These are phyloP conservation scores for Verticillium longisporum DNA, from an alignment of 2,329 filamentous ascomycete species.

Conservation along the genomic window DNA sequence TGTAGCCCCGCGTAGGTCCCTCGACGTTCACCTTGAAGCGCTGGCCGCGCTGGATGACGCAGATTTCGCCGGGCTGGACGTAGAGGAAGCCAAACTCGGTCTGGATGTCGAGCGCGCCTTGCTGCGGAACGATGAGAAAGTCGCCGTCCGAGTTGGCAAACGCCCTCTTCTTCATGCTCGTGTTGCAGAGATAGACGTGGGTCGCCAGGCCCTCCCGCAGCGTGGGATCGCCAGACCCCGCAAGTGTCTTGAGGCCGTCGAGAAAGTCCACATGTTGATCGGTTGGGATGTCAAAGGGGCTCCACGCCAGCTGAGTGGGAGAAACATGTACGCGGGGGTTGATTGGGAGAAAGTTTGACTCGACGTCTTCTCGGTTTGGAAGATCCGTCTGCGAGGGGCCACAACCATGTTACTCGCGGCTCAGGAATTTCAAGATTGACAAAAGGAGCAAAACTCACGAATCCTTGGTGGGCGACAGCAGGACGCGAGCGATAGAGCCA, in stretches of 20 bases:
- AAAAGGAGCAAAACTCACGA: not conserved
- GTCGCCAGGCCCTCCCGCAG: conserved; percentile 76
- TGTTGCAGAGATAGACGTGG: conserved; percentile 71
- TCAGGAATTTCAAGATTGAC: too few relatives aligned
- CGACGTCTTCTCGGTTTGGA: conserved; percentile 20
- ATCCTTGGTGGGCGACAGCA: conserved; percentile 22
- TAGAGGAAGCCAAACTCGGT: conserved; percentile 70
- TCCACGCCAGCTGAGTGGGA: conserved; percentile 77
- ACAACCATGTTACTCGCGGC: conserved; percentile 23
- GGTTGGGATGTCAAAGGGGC: conserved; percentile 65
- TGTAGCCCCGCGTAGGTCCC: conserved; percentile 62
- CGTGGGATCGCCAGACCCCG: conserved; percentile 72
- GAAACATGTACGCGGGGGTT: conserved; percentile 61
- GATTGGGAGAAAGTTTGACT: conserved; percentile 35
- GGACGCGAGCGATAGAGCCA: conserved; percentile 21
- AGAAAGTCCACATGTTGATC: conserved; percentile 43
- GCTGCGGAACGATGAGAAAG: conserved; percentile 68
- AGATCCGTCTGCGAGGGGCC: conserved; percentile 20
- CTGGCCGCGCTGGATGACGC: conserved; percentile 67
- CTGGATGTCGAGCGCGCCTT: conserved; percentile 66
- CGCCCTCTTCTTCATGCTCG: conserved; percentile 69
- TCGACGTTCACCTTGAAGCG: conserved; percentile 65
- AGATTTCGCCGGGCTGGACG: conserved; percentile 73
- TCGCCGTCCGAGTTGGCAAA: conserved; percentile 85
- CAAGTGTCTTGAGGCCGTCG: conserved; percentile 59